phyloP scores from a whole-genome alignment of 768 basidiomycete genomes.

The Trametes gibbosa region DNA sequence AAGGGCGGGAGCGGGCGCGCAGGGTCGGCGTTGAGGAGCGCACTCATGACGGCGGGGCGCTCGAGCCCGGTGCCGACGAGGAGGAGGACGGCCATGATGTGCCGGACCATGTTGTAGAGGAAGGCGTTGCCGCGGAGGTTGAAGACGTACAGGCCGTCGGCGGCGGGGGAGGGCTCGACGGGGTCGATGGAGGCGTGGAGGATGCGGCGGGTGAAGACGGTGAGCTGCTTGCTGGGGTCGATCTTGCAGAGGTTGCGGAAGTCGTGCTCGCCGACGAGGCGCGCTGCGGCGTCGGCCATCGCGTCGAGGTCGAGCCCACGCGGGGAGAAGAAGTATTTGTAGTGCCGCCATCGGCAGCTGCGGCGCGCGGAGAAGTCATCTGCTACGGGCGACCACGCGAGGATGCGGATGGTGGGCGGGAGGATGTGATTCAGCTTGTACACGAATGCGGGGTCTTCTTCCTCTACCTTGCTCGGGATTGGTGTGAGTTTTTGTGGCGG shows the following conservation, averaged over 20 bases:
- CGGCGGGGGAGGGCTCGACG: slow-evolving; percentile 28
- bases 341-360: slow-evolving; percentile 84
- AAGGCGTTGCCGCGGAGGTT: slow-evolving; percentile 88
- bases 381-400: slow-evolving; percentile 91
- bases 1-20: slow-evolving; percentile 38
- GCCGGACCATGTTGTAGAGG: slow-evolving; percentile 93
- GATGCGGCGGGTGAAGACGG: slow-evolving; percentile 70
- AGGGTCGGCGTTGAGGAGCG: slow-evolving; percentile 68
- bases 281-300: slow-evolving; percentile 74
- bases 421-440: slow-evolving; percentile 82
- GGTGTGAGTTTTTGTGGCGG: slow-evolving; percentile 6
- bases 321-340: slow-evolving; percentile 94
- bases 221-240: slow-evolving; percentile 89
- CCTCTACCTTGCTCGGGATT: background rate
- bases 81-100: slow-evolving; percentile 90
- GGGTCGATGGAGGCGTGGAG: slow-evolving; percentile 60
- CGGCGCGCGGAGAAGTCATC: slow-evolving; percentile 83
- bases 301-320: slow-evolving; percentile 60
- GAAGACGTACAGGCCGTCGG: slow-evolving; percentile 56
- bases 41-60: slow-evolving; percentile 60
- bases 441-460: slow-evolving; percentile 74
- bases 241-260: slow-evolving; percentile 95
- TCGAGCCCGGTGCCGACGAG: slow-evolving; percentile 84
- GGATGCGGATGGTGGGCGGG: slow-evolving; percentile 83
- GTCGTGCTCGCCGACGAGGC: slow-evolving; percentile 86